Evolutionary conservation across 208 protist species (phyloP).

Genomic region (Trypanosoma vivax): DNA sequence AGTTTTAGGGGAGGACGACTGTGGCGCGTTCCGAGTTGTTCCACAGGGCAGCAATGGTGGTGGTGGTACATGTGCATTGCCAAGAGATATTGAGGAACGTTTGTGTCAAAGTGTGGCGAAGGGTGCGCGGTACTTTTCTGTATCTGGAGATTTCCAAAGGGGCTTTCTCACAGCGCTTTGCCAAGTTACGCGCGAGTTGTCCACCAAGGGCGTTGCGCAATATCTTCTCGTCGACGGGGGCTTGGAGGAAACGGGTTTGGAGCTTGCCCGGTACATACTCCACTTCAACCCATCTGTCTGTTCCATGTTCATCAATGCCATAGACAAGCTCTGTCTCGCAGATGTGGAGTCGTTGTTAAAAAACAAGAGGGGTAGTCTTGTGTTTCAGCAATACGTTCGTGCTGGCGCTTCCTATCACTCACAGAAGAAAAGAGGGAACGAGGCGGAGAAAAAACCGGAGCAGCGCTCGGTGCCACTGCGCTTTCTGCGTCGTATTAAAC

Average conservation of each 20-base stretch:
- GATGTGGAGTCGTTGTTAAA: constrained; percentile 43
- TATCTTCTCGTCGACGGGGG: constrained; percentile 56
- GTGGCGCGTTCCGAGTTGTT: background rate
- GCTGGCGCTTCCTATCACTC: constrained; percentile 15
- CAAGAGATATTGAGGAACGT: constrained; percentile 40
- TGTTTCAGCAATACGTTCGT: constrained; percentile 75
- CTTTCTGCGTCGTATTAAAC: constrained; percentile 51
- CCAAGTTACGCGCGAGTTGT: constrained; percentile 23
- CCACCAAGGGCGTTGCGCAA: constrained; percentile 47
- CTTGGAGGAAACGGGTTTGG: constrained; percentile 49
- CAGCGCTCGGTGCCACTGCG: constrained; percentile 25
- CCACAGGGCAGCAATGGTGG: constrained; percentile 7
- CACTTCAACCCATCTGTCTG: constrained; percentile 59
- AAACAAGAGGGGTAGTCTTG: constrained; percentile 58
- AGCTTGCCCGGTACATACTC: constrained; percentile 65
- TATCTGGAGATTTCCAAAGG: constrained; percentile 41
- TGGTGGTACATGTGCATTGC: constrained; percentile 27
- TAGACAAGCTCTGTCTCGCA: constrained; percentile 62
- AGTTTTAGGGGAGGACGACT: background rate
- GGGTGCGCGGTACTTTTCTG: constrained; percentile 50
- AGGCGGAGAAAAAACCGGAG: background rate
- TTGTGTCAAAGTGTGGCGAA: constrained; percentile 39
- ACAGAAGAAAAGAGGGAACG: background rate
- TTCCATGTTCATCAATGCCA: constrained; percentile 40
- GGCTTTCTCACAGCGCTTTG: constrained; percentile 33